Percentiles rank a stretch among this genome's conserved stretches.
These are phyloP conservation scores for Turritis glabra DNA, from an alignment of 345 rosid genomes.

Conservation along the genomic window DNA sequence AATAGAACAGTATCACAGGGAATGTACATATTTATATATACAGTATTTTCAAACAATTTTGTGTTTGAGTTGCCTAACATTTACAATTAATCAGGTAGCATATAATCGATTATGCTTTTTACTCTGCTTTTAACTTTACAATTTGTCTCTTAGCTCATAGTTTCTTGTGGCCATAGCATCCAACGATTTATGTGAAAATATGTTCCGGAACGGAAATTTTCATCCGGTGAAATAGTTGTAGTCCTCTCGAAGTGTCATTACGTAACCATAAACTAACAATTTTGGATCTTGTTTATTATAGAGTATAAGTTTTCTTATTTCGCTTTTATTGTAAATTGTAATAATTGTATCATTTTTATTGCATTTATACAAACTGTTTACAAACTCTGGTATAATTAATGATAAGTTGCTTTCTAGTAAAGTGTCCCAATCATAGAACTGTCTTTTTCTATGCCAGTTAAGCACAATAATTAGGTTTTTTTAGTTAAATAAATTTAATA, in stretches of 20 bases:
- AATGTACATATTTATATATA: not conserved
- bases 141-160: no score
- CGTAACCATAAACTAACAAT: no score
- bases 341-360: not conserved
- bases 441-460: constrained; percentile 22
- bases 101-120: no score
- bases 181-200: no score
- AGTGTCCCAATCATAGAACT: constrained; percentile 28
- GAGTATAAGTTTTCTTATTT: not conserved
- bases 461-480: constrained; percentile 6
- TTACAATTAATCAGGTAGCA: not conserved
- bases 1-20: not conserved
- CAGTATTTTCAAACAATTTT: not conserved
- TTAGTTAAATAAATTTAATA: not conserved
- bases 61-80: not conserved
- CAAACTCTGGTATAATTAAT: not conserved
- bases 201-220: no score
- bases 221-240: not conserved
- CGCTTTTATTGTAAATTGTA: not conserved
- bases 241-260: not conserved
- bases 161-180: no score
- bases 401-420: constrained; percentile 22
- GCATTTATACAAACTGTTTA: constrained; percentile 11
- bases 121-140: no score
- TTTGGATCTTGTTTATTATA: not conserved